Evolutionary conservation across 1,284 basidiomycete species (phyloP), one percentile per base, ranked within the genome.

Genomic region (Trametes versicolor): DNA sequence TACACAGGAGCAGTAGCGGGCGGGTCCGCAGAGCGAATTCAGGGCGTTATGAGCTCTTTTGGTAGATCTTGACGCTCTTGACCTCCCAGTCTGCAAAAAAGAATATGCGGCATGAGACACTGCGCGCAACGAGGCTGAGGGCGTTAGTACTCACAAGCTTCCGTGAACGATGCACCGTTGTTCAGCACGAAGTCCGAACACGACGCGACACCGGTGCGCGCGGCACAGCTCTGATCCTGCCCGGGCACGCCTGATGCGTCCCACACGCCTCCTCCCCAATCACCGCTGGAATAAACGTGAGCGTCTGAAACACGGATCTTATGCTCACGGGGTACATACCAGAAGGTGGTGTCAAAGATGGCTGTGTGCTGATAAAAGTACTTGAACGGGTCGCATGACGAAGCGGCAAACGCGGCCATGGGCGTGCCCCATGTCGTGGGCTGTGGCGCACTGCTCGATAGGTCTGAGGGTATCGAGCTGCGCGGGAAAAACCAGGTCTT

Each of bases 181-280:
- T 86, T 85, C 67, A 82, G 82, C 23, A 97, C 89, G 75, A 89
- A 97, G 32, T 87, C 87, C 61, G 88, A 82, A 71, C 95, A 97
- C 10, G 90, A 91, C 39, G 87, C 78, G 76, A 88, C 89, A 52
- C 94, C 94, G 19, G 95, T 97, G 69, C 85, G 82, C 70, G 87
- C 80, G n/a, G 92, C 92, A 73, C 95, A 97, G 73, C 90, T 93
- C 75, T 89, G 83, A 6, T 85, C 86, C 78, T 96, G 93, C 56
- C 95, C 94, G 7, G 92, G 91, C 65, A 89, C 82, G 48, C 91
- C 91, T 51, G 89, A 79, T 29, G 77, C 67, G 57, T 77, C 80
- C 95, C 95, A 97, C n/a, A 87, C 90, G 49, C 82, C 82, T 56
- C 89, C 88, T 15, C 95, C 95, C 96, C 94, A 97, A 70, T 95